These are phyloP conservation scores for Bolboschoenoplectus hybrid DNA, from an alignment of 202 grass and related monocot species.

Conservation along the genomic window DNA sequence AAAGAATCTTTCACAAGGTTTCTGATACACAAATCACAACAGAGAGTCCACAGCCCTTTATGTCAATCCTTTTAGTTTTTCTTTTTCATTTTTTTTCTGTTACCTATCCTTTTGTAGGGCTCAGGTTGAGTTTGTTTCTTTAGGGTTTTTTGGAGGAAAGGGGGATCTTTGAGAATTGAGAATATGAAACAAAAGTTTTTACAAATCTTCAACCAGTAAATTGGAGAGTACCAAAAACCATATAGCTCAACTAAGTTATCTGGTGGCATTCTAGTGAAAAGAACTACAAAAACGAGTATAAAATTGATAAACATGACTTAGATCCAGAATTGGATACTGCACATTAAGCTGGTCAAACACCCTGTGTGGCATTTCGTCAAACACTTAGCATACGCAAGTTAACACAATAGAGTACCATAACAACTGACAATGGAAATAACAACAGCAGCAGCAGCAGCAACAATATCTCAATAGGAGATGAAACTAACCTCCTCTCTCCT, in stretches of 20 bases:
- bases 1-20: neutral
- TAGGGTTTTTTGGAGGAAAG: neutral
- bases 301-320: neutral
- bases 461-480: neutral
- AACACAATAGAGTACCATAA: neutral
- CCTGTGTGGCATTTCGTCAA: too few relatives aligned
- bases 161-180: neutral
- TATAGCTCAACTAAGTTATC: neutral
- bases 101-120: neutral
- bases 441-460: too few relatives aligned
- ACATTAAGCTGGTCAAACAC: neutral
- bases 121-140: neutral
- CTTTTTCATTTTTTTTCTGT: neutral
- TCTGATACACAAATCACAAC: slow-evolving; percentile 11
- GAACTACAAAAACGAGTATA: neutral
- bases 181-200: neutral
- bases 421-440: neutral
- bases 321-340: neutral
- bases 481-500: neutral
- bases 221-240: neutral
- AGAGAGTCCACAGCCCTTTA: neutral
- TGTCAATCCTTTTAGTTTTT: neutral
- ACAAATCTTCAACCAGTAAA: neutral
- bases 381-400: neutral
- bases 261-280: neutral